Base-by-base conservation (phyloP, 108 stramenopile genomes). In the Mayamaea pseudoterrestris region DNA sequence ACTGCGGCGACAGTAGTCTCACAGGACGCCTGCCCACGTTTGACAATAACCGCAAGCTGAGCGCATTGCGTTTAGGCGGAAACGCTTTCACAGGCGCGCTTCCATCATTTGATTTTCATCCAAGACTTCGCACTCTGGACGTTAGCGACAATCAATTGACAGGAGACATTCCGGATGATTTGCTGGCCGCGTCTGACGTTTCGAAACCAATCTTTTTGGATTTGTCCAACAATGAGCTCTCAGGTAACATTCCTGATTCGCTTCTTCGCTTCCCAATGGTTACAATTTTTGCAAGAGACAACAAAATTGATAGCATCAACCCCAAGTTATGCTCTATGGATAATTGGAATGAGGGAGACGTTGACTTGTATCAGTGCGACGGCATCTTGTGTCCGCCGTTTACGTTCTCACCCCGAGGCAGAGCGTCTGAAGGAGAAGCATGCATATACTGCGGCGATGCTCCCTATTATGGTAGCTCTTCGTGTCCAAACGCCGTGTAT, bases 61-160 rank as follows among this genome's bases (percentile, higher is more conserved):
- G 13, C 5, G 20, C 31, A 4, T 49, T 49, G 31, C 48, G 35
- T 8, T 22, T 20, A 22, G 22, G 48, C 11, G 31, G 31, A 14
- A 39, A 39, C 37, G 20, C 16, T 5, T 39, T 39, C 18, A 39
- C 37, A 3, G 37, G 37, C 16, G 37, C 16, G 20, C 16, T 39
- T 14, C 37, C 37, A 4, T 20, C 16, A 39, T 14, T 18, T 8
- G 3, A 18, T 39, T 39, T 20, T 39, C 37, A 20, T 18, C 37
- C 20, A 5, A 20, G 20, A 39, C 20, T 20, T 3, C 8, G 16
- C 3, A 39, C 37, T 8, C 8, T 39, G 8, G 37, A 39, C 8
- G 20, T 39, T 39, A 18, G 18, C 5, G 37, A 39, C 8, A 39
- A 39, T 39, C 37, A 39, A 39, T 39, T 39, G 37, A 18, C 37